Percentiles rank a stretch among this genome's conserved stretches.
These are phyloP conservation scores for Scedosporium minutisporum DNA, from an alignment of 2,329 filamentous ascomycete species.

Conservation along the genomic window DNA sequence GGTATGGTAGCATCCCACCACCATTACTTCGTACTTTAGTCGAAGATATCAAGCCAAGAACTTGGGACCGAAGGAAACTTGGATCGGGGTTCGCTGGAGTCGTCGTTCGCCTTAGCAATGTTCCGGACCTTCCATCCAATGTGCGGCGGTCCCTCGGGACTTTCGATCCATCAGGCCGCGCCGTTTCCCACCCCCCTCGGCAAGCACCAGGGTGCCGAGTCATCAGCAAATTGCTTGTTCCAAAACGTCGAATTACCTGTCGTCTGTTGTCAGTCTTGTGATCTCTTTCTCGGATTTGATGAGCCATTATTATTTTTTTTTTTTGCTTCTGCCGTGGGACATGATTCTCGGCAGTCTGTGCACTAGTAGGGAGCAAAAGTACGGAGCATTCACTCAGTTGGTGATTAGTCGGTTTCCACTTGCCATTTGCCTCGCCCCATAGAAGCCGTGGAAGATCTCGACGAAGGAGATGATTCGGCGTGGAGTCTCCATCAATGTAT, in stretches of 20 bases:
- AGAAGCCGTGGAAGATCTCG: neutral
- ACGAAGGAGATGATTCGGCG: neutral
- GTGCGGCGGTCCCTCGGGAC: too few relatives aligned
- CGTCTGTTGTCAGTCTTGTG: neutral
- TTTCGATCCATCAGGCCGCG: too few relatives aligned
- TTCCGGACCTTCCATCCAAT: too few relatives aligned
- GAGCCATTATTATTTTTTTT: neutral
- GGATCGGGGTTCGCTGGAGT: too few relatives aligned
- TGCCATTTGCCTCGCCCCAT: neutral
- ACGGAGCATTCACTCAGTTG: neutral
- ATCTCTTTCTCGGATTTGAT: neutral
- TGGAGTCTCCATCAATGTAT: neutral
- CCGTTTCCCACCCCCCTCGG: too few relatives aligned
- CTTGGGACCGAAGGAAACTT: too few relatives aligned
- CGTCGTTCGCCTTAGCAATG: too few relatives aligned
- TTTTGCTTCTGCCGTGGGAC: neutral
- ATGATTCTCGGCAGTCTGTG: neutral
- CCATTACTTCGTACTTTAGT: neutral
- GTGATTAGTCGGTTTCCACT: neutral
- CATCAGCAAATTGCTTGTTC: too few relatives aligned
- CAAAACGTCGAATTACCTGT: too few relatives aligned
- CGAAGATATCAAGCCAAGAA: neutral
- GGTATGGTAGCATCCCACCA: neutral
- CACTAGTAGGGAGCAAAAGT: neutral
- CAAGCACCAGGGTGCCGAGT: too few relatives aligned